Conservation (phyloP, 2,329 filamentous ascomycete genomes). For the Ophiosphaerella narmari region DNA sequence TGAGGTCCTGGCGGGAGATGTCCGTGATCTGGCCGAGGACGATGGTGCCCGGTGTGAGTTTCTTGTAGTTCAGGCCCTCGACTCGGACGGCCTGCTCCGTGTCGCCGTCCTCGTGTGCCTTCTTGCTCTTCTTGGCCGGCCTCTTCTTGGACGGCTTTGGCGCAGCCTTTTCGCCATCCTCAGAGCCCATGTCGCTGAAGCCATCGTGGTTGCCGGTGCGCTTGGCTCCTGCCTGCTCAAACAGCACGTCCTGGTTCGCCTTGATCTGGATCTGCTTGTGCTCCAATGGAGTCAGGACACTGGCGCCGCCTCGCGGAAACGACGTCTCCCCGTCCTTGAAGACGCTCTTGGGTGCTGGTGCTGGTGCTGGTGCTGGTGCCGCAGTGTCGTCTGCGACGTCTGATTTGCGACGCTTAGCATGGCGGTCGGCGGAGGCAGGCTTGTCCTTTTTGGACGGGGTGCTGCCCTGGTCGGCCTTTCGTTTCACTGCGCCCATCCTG, state of each 20-base stretch:
- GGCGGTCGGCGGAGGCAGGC: conserved; percentile 32
- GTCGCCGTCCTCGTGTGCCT: conserved; percentile 49
- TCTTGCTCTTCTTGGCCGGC: conserved; percentile 54
- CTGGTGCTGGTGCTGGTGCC: conserved; percentile 30
- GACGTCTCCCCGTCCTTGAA: conserved; percentile 79
- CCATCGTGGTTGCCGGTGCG: conserved; percentile 53
- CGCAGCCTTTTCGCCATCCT: conserved; percentile 48
- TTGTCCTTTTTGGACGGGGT: conserved; percentile 39
- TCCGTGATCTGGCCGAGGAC: conserved; percentile 84
- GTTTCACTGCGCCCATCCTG: conserved; percentile 52
- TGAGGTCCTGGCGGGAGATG: conserved; percentile 79
- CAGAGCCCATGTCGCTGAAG: conserved; percentile 48
- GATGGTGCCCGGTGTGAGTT: conserved; percentile 80
- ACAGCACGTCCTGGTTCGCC: conserved; percentile 87
- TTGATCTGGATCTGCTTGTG: conserved; percentile 96
- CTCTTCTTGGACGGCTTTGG: conserved; percentile 56
- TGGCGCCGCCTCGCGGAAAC: conserved; percentile 91
- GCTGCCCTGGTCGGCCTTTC: conserved; percentile 49
- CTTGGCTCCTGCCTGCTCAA: conserved; percentile 75
- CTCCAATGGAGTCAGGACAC: conserved; percentile 87
- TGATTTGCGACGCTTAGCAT: conserved; percentile 46
- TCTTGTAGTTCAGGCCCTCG: conserved; percentile 90
- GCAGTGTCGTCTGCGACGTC: conserved; percentile 33
- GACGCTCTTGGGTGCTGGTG: conserved; percentile 48
- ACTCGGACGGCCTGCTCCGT: conserved; percentile 65